A percentile compares a stretch with the other conserved stretches of the same genome.
phyloP scores from a whole-genome alignment of 2,329 filamentous ascomycete species.

The Pseudogymnoascus sp. region DNA sequence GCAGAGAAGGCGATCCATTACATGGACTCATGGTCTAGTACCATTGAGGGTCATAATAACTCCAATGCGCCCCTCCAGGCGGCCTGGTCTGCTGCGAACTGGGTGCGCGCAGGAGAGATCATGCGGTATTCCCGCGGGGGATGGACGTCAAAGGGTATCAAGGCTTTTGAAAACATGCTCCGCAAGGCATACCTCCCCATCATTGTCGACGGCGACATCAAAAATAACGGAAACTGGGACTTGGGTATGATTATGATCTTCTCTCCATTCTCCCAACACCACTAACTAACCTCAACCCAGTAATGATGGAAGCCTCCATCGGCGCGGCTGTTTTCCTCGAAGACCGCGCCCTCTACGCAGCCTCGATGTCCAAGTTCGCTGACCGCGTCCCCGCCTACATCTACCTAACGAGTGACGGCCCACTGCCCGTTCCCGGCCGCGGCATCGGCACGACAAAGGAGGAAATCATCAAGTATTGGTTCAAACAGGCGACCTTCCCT shows the following conservation, averaged over 20 bases:
- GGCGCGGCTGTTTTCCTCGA: constrained; percentile 23
- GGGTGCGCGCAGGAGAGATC: constrained; percentile 25
- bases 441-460: constrained; percentile 6
- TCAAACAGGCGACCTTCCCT: constrained; percentile 11
- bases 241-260: constrained; percentile 15
- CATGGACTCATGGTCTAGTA: constrained; percentile 24
- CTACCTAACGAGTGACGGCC: constrained; percentile 22
- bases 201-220: constrained; percentile 15
- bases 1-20: constrained; percentile 23
- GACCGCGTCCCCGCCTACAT: constrained; percentile 23
- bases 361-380: constrained; percentile 20
- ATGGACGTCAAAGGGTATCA: constrained; percentile 18
- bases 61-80: constrained; percentile 26
- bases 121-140: constrained; percentile 22
- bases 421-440: constrained; percentile 16
- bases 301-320: constrained; percentile 23
- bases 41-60: constrained; percentile 21
- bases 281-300: constrained; percentile 1
- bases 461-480: constrained; percentile 14
- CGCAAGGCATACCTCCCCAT: constrained; percentile 22
- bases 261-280: neutral
- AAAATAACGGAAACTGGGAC: constrained; percentile 23
- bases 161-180: constrained; percentile 22
- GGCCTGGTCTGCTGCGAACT: constrained; percentile 24
- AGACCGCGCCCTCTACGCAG: constrained; percentile 18